Conservation (phyloP, 176 grass and related monocot species). For the Carex littledalei region DNA sequence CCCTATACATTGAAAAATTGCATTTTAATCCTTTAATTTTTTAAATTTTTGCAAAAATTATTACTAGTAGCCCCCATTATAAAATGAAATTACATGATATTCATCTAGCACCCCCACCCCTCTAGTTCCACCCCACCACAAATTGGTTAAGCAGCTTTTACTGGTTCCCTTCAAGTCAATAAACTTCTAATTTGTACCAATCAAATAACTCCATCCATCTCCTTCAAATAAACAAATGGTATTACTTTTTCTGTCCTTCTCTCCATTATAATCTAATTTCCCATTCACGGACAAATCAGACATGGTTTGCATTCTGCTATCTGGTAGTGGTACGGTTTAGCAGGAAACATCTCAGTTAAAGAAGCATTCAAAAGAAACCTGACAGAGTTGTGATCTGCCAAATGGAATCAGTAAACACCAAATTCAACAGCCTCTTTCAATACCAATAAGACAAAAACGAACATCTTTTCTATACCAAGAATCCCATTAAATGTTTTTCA, state of each 20-base stretch:
- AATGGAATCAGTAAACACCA: background rate
- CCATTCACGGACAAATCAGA: background rate
- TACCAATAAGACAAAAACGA: background rate
- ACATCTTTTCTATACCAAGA: background rate
- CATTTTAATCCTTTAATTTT: no score
- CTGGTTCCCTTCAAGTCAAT: background rate
- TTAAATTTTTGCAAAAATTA: no score
- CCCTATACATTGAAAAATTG: no score
- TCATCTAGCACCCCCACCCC: no score
- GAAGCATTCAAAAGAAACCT: background rate
- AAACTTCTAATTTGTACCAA: background rate
- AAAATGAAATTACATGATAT: no score
- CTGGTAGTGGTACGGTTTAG: background rate
- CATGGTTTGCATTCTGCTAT: background rate
- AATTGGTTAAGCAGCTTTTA: background rate
- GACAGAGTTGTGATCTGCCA: background rate
- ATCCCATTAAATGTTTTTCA: constrained; percentile 12
- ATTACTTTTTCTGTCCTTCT: background rate
- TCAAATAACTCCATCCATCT: background rate
- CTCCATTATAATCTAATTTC: background rate
- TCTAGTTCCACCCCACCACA: background rate
- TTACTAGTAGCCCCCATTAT: no score
- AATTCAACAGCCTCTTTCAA: background rate
- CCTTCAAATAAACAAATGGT: background rate
- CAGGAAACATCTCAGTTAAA: background rate